Evolutionary conservation across 257 asterid species (phyloP).

Genomic region (Capsicum chinense): DNA sequence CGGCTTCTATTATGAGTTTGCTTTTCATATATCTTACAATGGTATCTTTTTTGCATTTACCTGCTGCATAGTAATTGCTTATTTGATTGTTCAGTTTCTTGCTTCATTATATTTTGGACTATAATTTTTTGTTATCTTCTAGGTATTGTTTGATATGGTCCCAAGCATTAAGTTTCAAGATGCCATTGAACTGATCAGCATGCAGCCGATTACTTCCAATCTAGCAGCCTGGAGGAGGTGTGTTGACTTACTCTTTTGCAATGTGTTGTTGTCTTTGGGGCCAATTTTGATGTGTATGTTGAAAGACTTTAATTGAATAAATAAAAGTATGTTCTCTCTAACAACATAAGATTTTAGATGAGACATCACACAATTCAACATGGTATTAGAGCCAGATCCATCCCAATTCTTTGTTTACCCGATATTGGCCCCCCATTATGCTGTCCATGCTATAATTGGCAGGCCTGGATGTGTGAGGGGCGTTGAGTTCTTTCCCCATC

Average conservation of each 20-base stretch:
- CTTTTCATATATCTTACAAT: conserved; percentile 11
- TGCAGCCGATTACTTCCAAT: conserved; percentile 96
- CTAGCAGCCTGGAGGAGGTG: conserved; percentile 97
- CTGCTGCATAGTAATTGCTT: background rate
- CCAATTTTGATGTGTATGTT: background rate
- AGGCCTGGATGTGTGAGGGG: background rate
- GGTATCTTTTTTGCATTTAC: conserved; percentile 20
- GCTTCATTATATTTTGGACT: conserved; percentile 5
- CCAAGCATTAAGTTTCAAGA: conserved; percentile 91
- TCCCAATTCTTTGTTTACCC: background rate
- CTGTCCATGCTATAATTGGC: background rate
- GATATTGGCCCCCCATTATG: background rate
- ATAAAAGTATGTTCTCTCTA: background rate
- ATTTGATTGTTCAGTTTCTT: conserved; percentile 19
- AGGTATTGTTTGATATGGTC: conserved; percentile 95
- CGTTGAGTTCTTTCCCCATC: conserved; percentile 9
- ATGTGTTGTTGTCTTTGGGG: conserved; percentile 21
- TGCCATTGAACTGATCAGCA: conserved; percentile 89
- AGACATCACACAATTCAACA: background rate
- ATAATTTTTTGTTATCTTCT: conserved; percentile 30
- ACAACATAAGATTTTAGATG: conserved; percentile 4
- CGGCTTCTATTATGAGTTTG: background rate
- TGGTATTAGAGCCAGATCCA: background rate
- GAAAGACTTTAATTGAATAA: background rate
- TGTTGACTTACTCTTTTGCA: conserved; percentile 33